Evolutionary conservation across 352 stramenopile genomes (phyloP).

Genomic region (Globisporangium nodosum): DNA sequence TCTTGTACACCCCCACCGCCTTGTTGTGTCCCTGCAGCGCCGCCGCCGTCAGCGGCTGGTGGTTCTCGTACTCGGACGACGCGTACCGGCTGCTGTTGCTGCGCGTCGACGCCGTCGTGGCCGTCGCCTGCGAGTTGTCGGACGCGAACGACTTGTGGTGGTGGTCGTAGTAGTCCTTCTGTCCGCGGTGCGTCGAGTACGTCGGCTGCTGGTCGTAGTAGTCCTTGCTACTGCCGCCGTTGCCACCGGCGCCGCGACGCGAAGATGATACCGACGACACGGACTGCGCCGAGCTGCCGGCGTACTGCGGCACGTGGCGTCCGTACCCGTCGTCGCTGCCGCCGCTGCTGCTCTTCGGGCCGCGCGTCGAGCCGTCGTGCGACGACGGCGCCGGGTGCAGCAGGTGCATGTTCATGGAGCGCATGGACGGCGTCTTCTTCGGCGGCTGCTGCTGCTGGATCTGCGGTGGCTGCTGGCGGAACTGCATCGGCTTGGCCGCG

Average conservation of each 20-base stretch:
- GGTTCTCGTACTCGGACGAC: conserved; percentile 12
- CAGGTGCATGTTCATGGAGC: conserved; percentile 12
- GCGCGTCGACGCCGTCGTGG: conserved; percentile 11
- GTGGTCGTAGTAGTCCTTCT: conserved; percentile 6
- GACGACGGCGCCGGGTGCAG: conserved; percentile 4
- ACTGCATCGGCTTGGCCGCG: conserved; percentile 1
- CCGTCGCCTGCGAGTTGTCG: conserved; percentile 14
- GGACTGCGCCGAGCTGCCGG: conserved; percentile 3
- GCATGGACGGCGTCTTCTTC: conserved; percentile 2
- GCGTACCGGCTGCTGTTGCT: conserved; percentile 14
- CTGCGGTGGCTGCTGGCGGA: conserved; percentile 1
- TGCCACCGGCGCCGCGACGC: conserved; percentile 18
- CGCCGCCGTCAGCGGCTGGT: conserved; percentile 12
- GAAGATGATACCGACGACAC: neutral
- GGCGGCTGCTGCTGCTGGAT: conserved; percentile 1
- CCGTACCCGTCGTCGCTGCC: conserved; percentile 1
- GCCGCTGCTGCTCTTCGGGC: conserved; percentile 3
- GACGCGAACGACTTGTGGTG: conserved; percentile 18
- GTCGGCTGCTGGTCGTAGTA: conserved; percentile 21
- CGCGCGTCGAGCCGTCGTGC: conserved; percentile 3
- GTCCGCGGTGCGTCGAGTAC: conserved; percentile 9
- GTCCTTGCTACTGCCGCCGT: conserved; percentile 10
- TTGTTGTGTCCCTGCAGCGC: conserved; percentile 3
- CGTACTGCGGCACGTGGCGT: conserved; percentile 10
- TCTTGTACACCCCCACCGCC: conserved; percentile 4